phyloP scores from a whole-genome alignment of 768 basidiomycete genomes.

The Lactifluus rugatus region DNA sequence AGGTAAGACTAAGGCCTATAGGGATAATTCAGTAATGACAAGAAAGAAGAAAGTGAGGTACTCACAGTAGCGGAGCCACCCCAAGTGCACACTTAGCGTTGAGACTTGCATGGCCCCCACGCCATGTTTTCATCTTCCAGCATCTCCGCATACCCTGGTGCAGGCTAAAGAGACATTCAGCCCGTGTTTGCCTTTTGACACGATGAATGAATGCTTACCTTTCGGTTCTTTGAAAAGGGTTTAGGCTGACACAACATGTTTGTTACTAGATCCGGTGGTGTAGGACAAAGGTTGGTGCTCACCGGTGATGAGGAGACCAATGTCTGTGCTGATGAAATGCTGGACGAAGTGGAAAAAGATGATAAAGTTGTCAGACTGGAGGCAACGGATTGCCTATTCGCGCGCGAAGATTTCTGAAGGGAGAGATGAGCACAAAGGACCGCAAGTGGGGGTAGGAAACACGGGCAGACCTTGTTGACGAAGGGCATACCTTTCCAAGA shows the following conservation, averaged over 20 bases:
- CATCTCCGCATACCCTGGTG: slow-evolving; percentile 21
- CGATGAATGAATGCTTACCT: background rate
- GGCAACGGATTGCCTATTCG: background rate
- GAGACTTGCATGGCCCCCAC: slow-evolving; percentile 23
- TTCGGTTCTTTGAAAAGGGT: background rate
- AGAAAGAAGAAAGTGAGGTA: background rate
- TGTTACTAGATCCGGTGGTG: background rate
- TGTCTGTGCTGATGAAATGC: background rate
- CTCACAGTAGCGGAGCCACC: background rate
- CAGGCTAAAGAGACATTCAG: background rate
- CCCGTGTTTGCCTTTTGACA: background rate
- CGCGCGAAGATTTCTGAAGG: background rate
- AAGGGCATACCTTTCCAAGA: background rate
- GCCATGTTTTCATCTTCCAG: slow-evolving; percentile 27
- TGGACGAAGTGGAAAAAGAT: background rate
- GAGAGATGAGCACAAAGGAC: background rate
- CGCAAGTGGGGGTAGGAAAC: too few relatives aligned
- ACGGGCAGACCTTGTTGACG: background rate
- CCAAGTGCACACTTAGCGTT: slow-evolving; percentile 5
- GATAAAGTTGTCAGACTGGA: background rate
- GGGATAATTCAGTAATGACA: background rate
- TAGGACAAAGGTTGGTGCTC: background rate
- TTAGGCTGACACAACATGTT: background rate
- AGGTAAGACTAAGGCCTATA: too few relatives aligned
- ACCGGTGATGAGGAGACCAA: background rate